phyloP scores from a whole-genome alignment of 2,329 filamentous ascomycete genomes.

The Alternaria tenuissima region DNA sequence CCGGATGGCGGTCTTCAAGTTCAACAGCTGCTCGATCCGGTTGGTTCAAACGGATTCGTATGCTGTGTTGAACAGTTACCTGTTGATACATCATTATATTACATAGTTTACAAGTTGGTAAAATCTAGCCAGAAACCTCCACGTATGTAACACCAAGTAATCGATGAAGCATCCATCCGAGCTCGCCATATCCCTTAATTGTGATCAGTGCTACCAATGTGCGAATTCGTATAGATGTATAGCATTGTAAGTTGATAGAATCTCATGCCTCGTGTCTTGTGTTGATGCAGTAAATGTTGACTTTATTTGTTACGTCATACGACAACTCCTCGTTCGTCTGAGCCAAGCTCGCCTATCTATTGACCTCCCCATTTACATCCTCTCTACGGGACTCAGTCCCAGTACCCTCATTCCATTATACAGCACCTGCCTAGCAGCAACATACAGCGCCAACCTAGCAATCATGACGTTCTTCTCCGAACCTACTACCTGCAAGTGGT shows the following conservation, averaged over 20 bases:
- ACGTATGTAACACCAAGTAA: slow-evolving; percentile 6
- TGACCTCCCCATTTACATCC: slow-evolving; percentile 44
- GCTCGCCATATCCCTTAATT: background rate
- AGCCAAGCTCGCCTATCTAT: background rate
- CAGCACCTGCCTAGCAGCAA: slow-evolving; percentile 76
- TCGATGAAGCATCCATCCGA: background rate
- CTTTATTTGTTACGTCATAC: background rate
- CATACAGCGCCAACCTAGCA: slow-evolving; percentile 74
- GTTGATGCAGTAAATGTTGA: background rate
- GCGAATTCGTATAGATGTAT: background rate
- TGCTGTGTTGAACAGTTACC: background rate
- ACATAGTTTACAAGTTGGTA: background rate
- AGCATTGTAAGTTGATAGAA: background rate
- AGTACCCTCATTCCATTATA: slow-evolving; percentile 84
- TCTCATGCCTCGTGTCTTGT: slow-evolving; percentile 1
- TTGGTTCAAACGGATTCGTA: background rate
- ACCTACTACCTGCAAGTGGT: slow-evolving; percentile 82
- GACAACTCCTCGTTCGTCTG: background rate
- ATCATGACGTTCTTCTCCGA: slow-evolving; percentile 75
- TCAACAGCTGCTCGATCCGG: background rate
- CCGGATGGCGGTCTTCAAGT: background rate
- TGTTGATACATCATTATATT: background rate
- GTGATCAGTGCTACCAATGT: too few species aligned
- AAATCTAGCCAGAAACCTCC: background rate
- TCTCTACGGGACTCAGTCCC: slow-evolving; percentile 79